Evolutionary conservation across 371 early-diverging fungal species (phyloP).

Genomic region (Entomophthora muscae): DNA sequence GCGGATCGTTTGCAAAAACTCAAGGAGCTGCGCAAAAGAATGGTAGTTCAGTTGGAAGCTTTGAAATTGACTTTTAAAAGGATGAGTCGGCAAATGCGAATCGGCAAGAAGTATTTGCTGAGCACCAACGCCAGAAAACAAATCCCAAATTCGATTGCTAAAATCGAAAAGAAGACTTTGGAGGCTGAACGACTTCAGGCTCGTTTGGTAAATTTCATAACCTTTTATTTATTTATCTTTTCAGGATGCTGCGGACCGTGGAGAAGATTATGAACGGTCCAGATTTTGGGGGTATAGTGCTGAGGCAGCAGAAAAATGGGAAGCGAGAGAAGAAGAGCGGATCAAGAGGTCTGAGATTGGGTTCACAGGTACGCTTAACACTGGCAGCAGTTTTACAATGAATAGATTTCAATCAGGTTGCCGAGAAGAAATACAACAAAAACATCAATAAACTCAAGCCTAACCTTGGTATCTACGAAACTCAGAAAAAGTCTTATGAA

Average conservation of each 20-base stretch:
- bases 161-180: conserved; percentile 42
- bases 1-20: not conserved
- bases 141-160: conserved; percentile 44
- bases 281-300: conserved; percentile 68
- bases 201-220: conserved; percentile 22
- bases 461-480: conserved; percentile 51
- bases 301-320: conserved; percentile 75
- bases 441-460: conserved; percentile 65
- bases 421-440: conserved; percentile 71
- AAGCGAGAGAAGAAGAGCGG: conserved; percentile 53
- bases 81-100: conserved; percentile 48
- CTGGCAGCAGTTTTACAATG: not conserved
- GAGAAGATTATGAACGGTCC: conserved; percentile 65
- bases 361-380: conserved; percentile 49
- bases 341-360: conserved; percentile 43
- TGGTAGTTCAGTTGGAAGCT: not conserved
- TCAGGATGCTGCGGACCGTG: conserved; percentile 41
- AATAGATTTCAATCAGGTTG: conserved; percentile 62
- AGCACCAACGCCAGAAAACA: conserved; percentile 52
- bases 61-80: conserved; percentile 10
- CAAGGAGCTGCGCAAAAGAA: not conserved
- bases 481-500: conserved; percentile 28
- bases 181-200: conserved; percentile 52
- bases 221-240: conserved; percentile 9
- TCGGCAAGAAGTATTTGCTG: conserved; percentile 55